Evolutionary conservation across 176 grass and related monocot genomes (phyloP), one percentile per base, ranked within the genome.

Genomic region (Oryza coarctata): DNA sequence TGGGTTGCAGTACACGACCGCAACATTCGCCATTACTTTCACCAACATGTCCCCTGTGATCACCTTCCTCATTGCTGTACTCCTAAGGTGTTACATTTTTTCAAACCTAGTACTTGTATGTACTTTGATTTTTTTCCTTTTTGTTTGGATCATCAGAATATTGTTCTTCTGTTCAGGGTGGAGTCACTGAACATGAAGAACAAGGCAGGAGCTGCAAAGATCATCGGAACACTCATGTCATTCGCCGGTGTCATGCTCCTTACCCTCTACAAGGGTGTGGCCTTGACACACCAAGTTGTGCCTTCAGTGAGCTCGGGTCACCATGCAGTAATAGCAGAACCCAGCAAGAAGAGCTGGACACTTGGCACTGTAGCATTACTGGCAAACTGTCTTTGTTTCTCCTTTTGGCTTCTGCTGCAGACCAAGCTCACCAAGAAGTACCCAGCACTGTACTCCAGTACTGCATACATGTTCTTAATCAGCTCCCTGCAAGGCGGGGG

Each of bases 341-440:
- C 81, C 9, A 38, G 75, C 74, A 81, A 77, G 62, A 91, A 85
- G 43, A 85, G 82, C 35, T 93, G 92, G 92, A 83, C 92, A 18
- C 66, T 93, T 31, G 96, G 96, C 7, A 93, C 93, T 2, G 31
- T 95, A 32, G 89, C 91, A 35, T 84, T 93, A 28, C 85, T 95
- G 40, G 80, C 87, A 14, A 94, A 86, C n/a, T 88, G 90, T 69
- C 29, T 98, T 27, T 83, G 79, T 31, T 95, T 90, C 88, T 95
- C 96, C 15, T 88, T 86, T 5, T 98, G 96, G 96, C 94, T 98
- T 13, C 82, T 94, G 5, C 41, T 98, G 35, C 93, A 98, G 78
- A 91, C 88, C 31, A 95, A 81, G 86, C 83, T 94, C 3, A 84
- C 84, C 68, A 95, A 95, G 85, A 98, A 95, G 83, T 95, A 98